Evolutionary conservation across 2,329 filamentous ascomycete genomes (phyloP).

Genomic region (Monilinia vaccinii-corymbosi): DNA sequence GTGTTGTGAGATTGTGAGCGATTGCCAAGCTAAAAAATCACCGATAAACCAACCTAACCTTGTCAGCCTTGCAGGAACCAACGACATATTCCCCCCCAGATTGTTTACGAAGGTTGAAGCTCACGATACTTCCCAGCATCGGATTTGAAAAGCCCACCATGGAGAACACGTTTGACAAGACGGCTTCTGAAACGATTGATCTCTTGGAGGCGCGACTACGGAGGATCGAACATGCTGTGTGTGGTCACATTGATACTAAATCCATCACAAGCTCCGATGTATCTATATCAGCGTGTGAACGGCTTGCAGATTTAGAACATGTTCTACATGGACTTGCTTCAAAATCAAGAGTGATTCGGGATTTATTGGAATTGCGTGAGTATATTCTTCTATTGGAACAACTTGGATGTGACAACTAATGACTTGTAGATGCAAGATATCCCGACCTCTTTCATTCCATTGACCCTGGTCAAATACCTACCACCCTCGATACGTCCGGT

Average conservation of each 20-base stretch:
- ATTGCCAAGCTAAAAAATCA: neutral
- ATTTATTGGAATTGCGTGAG: conserved; percentile 28
- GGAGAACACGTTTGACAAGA: conserved; percentile 27
- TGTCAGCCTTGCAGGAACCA: conserved; percentile 2
- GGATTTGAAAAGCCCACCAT: conserved; percentile 11
- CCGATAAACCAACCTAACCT: neutral
- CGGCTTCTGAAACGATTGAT: conserved; percentile 27
- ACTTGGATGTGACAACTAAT: conserved; percentile 11
- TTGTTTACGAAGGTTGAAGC: neutral
- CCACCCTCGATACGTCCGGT: conserved; percentile 22
- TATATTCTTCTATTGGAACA: neutral
- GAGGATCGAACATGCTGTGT: conserved; percentile 27
- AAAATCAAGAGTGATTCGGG: conserved; percentile 27
- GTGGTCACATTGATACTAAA: conserved; percentile 17
- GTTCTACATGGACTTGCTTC: conserved; percentile 23
- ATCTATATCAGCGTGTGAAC: conserved; percentile 13
- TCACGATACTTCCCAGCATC: neutral
- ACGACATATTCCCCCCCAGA: neutral
- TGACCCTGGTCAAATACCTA: conserved; percentile 20
- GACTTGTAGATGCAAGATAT: conserved; percentile 23
- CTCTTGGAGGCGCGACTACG: conserved; percentile 26
- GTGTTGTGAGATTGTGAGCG: neutral
- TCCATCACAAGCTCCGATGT: conserved; percentile 2
- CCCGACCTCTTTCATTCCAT: conserved; percentile 29
- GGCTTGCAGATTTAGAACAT: conserved; percentile 19